Evolutionary conservation across 1,284 basidiomycete genomes (phyloP).

Genomic region (Pascua guehoae): DNA sequence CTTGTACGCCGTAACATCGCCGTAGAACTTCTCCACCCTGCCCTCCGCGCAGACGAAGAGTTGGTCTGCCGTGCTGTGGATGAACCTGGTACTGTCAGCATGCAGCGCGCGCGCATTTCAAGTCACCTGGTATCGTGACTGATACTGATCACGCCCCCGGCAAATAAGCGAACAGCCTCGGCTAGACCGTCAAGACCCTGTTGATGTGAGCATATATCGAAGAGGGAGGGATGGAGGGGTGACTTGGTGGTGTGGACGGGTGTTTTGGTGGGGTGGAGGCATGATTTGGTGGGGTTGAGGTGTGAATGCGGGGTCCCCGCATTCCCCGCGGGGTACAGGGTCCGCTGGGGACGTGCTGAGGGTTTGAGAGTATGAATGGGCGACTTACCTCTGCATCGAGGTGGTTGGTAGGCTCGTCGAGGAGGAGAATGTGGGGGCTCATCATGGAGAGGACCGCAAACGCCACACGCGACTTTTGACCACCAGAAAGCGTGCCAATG

Average conservation of each 20-base stretch:
- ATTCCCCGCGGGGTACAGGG: no score
- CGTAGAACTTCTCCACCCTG: constrained; percentile 76
- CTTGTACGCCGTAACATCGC: constrained; percentile 91
- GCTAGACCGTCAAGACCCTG: constrained; percentile 91
- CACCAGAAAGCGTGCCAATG: constrained; percentile 63
- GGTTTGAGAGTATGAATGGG: constrained; percentile 46
- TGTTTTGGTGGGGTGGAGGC: no score
- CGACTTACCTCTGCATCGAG: constrained; percentile 64
- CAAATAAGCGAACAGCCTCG: constrained; percentile 80
- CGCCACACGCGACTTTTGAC: constrained; percentile 94
- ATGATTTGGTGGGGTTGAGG: no score
- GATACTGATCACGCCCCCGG: constrained; percentile 81
- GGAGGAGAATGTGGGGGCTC: constrained; percentile 78
- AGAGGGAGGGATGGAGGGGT: no score
- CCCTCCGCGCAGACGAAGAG: constrained; percentile 75
- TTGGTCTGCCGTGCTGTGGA: constrained; percentile 60
- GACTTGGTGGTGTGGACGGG: no score
- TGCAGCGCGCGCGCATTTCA: no score
- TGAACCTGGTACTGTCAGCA: constrained; percentile 57
- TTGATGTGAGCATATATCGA: no score
- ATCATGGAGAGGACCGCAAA: constrained; percentile 89
- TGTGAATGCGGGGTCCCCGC: no score
- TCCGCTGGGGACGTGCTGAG: no score
- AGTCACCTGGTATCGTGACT: constrained; percentile 76
- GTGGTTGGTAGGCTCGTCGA: constrained; percentile 98